Percentiles rank a stretch among this genome's conserved stretches.
These are phyloP conservation scores for Trichoderma breve DNA, from an alignment of 2,329 filamentous ascomycete genomes.

Conservation along the genomic window DNA sequence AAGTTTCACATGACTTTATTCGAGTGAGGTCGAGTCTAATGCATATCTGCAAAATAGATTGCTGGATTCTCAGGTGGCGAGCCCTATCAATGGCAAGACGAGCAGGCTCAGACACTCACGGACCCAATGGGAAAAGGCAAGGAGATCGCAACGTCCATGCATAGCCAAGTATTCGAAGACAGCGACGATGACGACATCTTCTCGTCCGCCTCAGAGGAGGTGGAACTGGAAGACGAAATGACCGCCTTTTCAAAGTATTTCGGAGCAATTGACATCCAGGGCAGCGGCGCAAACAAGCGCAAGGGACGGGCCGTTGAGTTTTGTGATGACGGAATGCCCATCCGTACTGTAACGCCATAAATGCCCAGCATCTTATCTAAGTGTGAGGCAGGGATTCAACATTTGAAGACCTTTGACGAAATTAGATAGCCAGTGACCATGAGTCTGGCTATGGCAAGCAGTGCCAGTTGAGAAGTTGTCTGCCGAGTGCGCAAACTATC, in stretches of 20 bases:
- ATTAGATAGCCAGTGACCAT: neutral
- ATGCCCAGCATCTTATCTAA: neutral
- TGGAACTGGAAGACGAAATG: neutral
- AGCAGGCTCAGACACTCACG: neutral
- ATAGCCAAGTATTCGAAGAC: slow-evolving; percentile 9
- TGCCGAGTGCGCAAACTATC: neutral
- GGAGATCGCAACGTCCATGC: neutral
- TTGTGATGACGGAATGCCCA: slow-evolving; percentile 11
- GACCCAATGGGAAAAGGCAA: neutral
- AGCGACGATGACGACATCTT: slow-evolving; percentile 8
- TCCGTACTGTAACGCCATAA: neutral
- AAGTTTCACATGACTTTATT: neutral
- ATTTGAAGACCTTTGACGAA: no score
- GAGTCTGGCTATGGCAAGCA: neutral
- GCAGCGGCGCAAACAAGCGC: neutral
- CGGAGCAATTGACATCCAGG: slow-evolving; percentile 4
- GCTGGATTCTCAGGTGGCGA: neutral
- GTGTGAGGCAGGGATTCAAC: neutral
- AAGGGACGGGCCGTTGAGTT: slow-evolving; percentile 6
- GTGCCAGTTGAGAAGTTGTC: neutral
- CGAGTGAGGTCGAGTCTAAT: neutral
- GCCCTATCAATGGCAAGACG: neutral
- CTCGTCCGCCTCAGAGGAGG: neutral
- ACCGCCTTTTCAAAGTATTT: neutral
- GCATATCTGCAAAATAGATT: neutral